Base-by-base conservation (phyloP, 371 early-diverging fungal species). In the Nematocida sp. region DNA sequence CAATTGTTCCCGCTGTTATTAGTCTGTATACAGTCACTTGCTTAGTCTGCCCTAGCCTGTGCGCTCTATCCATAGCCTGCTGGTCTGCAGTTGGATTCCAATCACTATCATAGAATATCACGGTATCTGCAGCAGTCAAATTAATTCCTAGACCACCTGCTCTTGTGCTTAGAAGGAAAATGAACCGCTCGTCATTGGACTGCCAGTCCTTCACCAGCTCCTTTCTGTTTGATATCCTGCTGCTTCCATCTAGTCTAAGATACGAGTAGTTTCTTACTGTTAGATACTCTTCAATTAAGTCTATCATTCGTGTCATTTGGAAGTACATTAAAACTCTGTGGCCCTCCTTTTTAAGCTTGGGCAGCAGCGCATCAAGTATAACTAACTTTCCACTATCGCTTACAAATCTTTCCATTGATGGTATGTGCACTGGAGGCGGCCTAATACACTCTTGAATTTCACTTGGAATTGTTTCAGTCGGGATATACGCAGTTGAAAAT, bases 261-360 rank as follows among this genome's bases (percentile, higher is more conserved):
- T 92, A 94, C 6, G 67, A 74, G 62, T 85, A 86, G 42, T 86
- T 82, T 55, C 81, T 83, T 18, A 72, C 82, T 44, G 76, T 83
- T 33, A 87, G 74, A 74, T 86, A 87, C 33, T 88, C 85, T 66
- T 94, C 96, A 88, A 97, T 90, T 72, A 98, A 74, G 84, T 96
- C 96, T 82, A 97, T 94, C 94, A 95, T 94, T 84, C 89, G 89
- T 7, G 97, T 95, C 97, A 98, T 97, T 86, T 98, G 97, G 90
- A 96, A 97, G 84, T 95, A 94, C 44, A 98, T 89, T 82, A 99
- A 86, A 3, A 95, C 93, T 67, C 95, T 91, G 85, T 97, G 96
- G 0, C 93, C 94, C 72, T 93, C 93, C 4, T 90, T 86, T 87
- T 94, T 93, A 40, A 99, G 90, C 82, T 91, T 89, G 33, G 90